Evolutionary conservation across 208 protist species (phyloP).

Genomic region (Wallacemonas rigidus): DNA sequence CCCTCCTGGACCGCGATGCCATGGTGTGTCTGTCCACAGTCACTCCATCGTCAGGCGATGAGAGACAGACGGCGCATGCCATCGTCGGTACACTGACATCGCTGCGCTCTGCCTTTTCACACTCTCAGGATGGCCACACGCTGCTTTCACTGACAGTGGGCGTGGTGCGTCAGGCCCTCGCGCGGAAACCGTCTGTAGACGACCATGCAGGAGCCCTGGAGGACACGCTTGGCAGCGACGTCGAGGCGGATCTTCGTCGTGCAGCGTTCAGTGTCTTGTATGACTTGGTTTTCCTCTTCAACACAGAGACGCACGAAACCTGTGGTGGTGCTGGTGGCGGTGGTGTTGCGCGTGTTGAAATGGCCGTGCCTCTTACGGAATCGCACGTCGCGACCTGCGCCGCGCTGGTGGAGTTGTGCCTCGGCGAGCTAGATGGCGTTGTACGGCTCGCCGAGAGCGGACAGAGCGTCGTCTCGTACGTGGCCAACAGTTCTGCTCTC

Average conservation of each 20-base stretch:
- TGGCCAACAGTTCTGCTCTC: conserved; percentile 22
- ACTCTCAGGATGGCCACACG: background rate
- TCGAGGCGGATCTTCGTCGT: conserved; percentile 37
- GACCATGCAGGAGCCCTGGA: background rate
- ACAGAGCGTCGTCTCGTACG: background rate
- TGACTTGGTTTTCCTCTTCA: conserved; percentile 28
- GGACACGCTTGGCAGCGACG: too few relatives aligned
- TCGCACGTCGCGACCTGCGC: background rate
- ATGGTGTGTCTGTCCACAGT: background rate
- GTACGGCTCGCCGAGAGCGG: background rate
- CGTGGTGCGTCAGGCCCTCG: background rate
- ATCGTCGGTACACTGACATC: background rate
- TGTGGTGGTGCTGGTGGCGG: too few relatives aligned
- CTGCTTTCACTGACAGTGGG: background rate
- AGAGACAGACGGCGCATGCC: too few relatives aligned
- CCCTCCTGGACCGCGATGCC: conserved; percentile 35
- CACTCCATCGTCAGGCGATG: too few relatives aligned
- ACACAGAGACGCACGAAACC: background rate
- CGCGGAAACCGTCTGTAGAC: conserved; percentile 5
- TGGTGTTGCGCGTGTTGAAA: background rate
- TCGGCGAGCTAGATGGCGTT: conserved; percentile 18
- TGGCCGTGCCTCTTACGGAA: background rate
- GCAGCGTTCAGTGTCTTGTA: conserved; percentile 52
- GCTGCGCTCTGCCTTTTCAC: background rate
- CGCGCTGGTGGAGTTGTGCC: conserved; percentile 16